Conservation (phyloP, 768 basidiomycete genomes). For the Neoboletus magnificus region DNA sequence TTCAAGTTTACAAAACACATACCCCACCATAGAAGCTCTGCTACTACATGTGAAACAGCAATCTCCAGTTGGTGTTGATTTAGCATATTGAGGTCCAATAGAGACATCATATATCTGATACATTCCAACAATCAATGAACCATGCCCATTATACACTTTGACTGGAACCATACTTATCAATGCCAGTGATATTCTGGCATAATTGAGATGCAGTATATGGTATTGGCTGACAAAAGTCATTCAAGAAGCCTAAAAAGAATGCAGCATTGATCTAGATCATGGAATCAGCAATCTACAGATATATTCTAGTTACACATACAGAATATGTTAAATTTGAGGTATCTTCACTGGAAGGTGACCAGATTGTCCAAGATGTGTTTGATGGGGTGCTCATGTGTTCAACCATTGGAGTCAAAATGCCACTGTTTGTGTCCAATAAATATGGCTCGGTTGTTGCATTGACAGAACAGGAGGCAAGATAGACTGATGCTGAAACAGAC, state of each 20-base stretch:
- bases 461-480: neutral
- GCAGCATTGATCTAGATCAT: neutral
- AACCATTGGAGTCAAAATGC: neutral
- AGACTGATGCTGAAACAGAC: neutral
- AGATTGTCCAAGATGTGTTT: neutral
- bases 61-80: neutral
- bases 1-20: neutral
- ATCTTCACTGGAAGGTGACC: neutral
- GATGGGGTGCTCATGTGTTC: neutral
- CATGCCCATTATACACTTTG: too few relatives aligned
- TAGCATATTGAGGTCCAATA: neutral
- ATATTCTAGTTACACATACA: neutral
- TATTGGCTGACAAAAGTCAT: neutral
- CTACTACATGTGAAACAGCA: neutral
- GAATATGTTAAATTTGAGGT: fast-evolving
- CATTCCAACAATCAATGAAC: too few relatives aligned
- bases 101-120: neutral
- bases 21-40: neutral
- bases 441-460: neutral
- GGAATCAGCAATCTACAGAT: neutral
- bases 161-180: neutral
- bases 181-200: neutral
- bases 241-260: too few relatives aligned
- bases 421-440: neutral
- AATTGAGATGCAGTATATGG: neutral